Evolutionary conservation across 805 yeast species (phyloP).

Genomic region (Metschnikowia henanensis): DNA sequence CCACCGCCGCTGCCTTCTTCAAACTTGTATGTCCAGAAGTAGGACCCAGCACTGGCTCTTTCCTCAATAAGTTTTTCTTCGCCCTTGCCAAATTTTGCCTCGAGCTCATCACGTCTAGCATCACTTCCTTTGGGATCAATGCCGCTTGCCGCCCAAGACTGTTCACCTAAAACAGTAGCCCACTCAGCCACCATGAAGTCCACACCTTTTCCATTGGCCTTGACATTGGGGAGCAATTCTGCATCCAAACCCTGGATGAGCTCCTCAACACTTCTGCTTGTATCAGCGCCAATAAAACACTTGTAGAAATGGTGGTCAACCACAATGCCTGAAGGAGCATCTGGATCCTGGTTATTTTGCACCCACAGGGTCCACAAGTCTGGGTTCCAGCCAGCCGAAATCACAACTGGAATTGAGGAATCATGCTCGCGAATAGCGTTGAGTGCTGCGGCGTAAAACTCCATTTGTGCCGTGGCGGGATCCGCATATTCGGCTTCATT

Average conservation of each 20-base stretch:
- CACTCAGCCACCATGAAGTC: constrained; percentile 88
- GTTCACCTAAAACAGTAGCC: constrained; percentile 79
- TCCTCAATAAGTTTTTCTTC: constrained; percentile 48
- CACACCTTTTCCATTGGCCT: constrained; percentile 43
- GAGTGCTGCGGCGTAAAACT: constrained; percentile 66
- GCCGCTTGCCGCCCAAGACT: constrained; percentile 63
- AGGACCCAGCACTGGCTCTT: constrained; percentile 62
- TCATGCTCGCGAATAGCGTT: constrained; percentile 58
- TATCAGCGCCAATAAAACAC: constrained; percentile 77
- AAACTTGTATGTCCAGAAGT: constrained; percentile 91
- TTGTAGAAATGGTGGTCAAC: constrained; percentile 86
- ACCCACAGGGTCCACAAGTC: constrained; percentile 74
- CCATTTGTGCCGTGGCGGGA: constrained; percentile 49
- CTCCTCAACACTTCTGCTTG: constrained; percentile 58
- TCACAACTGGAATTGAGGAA: constrained; percentile 61
- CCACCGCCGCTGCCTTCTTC: constrained; percentile 92
- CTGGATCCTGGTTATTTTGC: constrained; percentile 33
- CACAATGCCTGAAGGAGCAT: constrained; percentile 53
- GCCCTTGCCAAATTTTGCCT: constrained; percentile 56
- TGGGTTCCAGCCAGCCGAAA: constrained; percentile 95
- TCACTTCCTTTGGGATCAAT: constrained; percentile 21
- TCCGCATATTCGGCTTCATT: constrained; percentile 77
- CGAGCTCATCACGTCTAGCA: constrained; percentile 49
- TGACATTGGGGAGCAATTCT: constrained; percentile 49
- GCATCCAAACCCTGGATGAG: constrained; percentile 57